phyloP scores from a whole-genome alignment of 73 alveolate species.

The Symbiodinium natans region DNA sequence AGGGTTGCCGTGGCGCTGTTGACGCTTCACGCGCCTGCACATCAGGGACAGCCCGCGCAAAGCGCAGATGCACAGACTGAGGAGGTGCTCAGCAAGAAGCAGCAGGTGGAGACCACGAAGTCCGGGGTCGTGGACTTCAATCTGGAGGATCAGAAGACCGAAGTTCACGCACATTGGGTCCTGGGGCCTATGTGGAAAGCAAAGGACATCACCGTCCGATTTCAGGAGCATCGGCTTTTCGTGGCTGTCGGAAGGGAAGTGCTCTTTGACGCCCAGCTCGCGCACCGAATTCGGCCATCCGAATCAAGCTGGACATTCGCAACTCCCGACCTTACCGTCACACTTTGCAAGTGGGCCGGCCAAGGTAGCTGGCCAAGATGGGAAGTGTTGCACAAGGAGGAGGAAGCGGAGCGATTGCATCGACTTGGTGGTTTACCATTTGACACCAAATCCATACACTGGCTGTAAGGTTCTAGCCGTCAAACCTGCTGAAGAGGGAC shows the following conservation, averaged over 20 bases:
- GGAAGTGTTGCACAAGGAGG: slow-evolving; percentile 54
- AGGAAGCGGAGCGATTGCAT: background rate
- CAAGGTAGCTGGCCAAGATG: slow-evolving; percentile 31
- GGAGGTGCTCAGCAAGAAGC: no score
- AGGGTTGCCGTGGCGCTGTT: slow-evolving; percentile 18
- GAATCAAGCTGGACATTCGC: slow-evolving; percentile 79
- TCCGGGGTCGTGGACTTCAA: slow-evolving; percentile 22
- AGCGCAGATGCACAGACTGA: background rate
- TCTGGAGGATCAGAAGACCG: slow-evolving; percentile 52
- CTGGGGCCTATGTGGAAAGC: background rate
- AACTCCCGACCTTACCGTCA: slow-evolving; percentile 36
- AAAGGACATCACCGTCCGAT: background rate
- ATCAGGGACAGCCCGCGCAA: background rate
- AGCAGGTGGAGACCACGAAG: no score
- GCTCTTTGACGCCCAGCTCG: slow-evolving; percentile 15
- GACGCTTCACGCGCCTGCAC: no score
- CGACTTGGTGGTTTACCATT: slow-evolving; percentile 60
- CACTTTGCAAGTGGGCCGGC: slow-evolving; percentile 16
- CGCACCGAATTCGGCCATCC: slow-evolving; percentile 10
- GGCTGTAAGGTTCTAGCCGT: no score
- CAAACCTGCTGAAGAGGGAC: no score
- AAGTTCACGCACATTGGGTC: slow-evolving; percentile 62
- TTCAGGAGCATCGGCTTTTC: slow-evolving; percentile 2
- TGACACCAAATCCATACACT: slow-evolving; percentile 20
- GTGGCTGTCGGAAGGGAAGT: slow-evolving; percentile 9